phyloP scores from a whole-genome alignment of 2,329 filamentous ascomycete species.

The Trichoderma guizhouense region DNA sequence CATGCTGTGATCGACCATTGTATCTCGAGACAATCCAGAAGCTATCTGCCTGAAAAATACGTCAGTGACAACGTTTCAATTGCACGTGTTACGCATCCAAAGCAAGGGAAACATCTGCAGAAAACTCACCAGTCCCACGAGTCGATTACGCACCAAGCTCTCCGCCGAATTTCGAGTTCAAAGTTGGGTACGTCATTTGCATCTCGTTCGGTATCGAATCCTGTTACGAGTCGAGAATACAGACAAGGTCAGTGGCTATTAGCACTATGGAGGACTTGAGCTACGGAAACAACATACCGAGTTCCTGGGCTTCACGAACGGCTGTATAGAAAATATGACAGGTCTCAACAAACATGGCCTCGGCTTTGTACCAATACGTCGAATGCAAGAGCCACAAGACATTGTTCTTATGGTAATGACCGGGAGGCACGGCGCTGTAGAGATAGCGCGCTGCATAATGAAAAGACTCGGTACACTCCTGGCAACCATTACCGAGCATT shows the following conservation, averaged over 20 bases:
- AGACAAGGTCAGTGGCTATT: not conserved
- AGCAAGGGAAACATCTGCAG: not conserved
- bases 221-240: slow-evolving; percentile 7
- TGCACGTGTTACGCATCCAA: not conserved
- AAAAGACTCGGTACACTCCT: slow-evolving; percentile 26
- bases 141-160: slow-evolving; percentile 33
- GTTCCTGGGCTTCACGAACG: slow-evolving; percentile 30
- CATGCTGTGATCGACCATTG: slow-evolving; percentile 31
- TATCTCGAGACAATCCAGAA: slow-evolving; percentile 30
- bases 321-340: slow-evolving; percentile 34
- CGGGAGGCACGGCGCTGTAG: slow-evolving; percentile 26
- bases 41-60: slow-evolving; percentile 31
- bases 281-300: slow-evolving; percentile 21
- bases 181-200: slow-evolving; percentile 26
- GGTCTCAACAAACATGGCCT: slow-evolving; percentile 31
- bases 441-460: slow-evolving; percentile 28
- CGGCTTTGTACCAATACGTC: slow-evolving; percentile 34
- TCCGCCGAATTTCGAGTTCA: slow-evolving; percentile 31
- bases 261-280: not conserved
- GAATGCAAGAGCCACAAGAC: slow-evolving; percentile 32
- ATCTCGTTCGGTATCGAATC: slow-evolving; percentile 25
- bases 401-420: slow-evolving; percentile 29
- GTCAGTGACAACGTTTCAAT: not conserved
- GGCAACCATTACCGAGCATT: slow-evolving; percentile 22
- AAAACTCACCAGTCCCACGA: slow-evolving; percentile 33